Conservation (phyloP, 2,329 filamentous ascomycete species). For the Grosmannia huntii region DNA sequence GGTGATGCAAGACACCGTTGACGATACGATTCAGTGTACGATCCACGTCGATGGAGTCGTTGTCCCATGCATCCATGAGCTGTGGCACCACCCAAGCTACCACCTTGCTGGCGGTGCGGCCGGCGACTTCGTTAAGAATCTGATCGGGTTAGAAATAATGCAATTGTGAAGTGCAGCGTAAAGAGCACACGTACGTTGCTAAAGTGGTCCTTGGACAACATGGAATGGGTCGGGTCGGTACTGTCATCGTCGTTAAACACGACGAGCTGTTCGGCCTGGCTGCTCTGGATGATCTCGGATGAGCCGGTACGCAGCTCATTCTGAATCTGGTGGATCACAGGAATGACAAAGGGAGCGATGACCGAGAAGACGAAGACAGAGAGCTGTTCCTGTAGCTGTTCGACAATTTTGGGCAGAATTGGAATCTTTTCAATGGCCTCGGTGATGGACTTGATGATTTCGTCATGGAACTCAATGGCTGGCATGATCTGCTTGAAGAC, state of each 20-base stretch:
- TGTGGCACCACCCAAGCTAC: constrained; percentile 81
- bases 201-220: constrained; percentile 94
- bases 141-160: background rate
- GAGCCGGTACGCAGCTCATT: constrained; percentile 76
- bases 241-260: constrained; percentile 71
- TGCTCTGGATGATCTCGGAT: constrained; percentile 75
- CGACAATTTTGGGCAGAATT: constrained; percentile 69
- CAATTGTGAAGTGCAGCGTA: background rate
- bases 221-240: constrained; percentile 81
- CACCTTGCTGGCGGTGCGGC: constrained; percentile 65
- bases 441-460: constrained; percentile 67
- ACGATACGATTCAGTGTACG: constrained; percentile 65
- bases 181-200: constrained; percentile 46
- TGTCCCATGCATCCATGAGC: constrained; percentile 77
- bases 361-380: constrained; percentile 86
- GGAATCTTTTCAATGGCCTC: constrained; percentile 76
- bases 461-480: constrained; percentile 81
- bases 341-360: constrained; percentile 76
- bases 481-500: constrained; percentile 74
- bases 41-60: constrained; percentile 57
- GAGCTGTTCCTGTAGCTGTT: constrained; percentile 77
- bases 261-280: constrained; percentile 69
- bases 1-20: constrained; percentile 75
- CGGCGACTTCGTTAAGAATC: constrained; percentile 75
- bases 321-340: constrained; percentile 78